Evolutionary conservation across 179 eudicot genomes (phyloP), one percentile per base, ranked within the genome.

Genomic region (Beta macrorhiza): DNA sequence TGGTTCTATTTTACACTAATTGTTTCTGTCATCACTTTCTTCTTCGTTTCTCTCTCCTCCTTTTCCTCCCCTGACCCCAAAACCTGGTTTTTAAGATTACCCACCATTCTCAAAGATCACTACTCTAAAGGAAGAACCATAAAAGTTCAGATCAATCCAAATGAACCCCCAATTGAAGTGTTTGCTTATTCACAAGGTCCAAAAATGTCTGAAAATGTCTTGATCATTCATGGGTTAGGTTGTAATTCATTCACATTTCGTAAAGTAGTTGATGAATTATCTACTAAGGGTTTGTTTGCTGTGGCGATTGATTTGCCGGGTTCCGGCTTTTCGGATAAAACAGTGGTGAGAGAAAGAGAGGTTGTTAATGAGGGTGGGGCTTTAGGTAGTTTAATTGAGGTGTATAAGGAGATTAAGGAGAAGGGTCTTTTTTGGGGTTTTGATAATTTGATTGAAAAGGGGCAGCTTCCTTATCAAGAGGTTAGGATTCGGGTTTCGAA

Each of bases 371-470:
- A 86, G 82, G 82, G 79, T 69, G 90, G 90, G 85, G 82, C 74
- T 84, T 89, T 91, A 0, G 90, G 83, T 77, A 83, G 85, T 85
- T 12, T 93, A 57, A 82, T 86, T 85, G 93, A 89, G 67, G 68
- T 95, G 59, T 95, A 89, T 76, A 83, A 82, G 70, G 97, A 93
- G 62, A 90, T 93, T 83, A 89, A 80, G 69, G 97, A 95, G 69
- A 95, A 93, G 87, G 98, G 97, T 37, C 15, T 95, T 58, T 95
- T 95, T 82, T 95, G 95, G 94, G 93, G 92, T 58, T 93, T 95
- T 87, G 97, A 95, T 90, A 89, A 89, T 88, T 85, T 95, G 83
- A 82, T 95, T 78, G 97, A 95, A 72, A 78, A 90, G 67, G 98
- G 98, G 67, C 88, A 92, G 79, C 83, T 95, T 56, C 85, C 95